phyloP scores from a whole-genome alignment of 768 basidiomycete genomes.

The Trametes maxima region DNA sequence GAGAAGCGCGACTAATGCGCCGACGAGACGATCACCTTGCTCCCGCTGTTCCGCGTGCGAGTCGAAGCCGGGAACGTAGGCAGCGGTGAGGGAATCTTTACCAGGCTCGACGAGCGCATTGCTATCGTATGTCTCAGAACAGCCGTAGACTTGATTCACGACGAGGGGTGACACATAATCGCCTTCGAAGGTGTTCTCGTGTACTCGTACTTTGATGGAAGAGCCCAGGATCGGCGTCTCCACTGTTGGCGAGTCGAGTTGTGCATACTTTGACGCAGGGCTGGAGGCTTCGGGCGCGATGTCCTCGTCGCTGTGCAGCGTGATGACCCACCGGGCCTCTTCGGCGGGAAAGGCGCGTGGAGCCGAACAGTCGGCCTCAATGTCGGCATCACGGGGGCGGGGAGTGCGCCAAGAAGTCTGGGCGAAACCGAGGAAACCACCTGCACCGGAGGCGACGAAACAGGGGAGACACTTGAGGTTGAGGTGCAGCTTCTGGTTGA shows the following conservation, averaged over 20 bases:
- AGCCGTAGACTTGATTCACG: not conserved
- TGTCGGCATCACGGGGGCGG: not conserved
- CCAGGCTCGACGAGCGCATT: not conserved
- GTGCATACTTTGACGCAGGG: not conserved
- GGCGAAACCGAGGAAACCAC: too few relatives aligned
- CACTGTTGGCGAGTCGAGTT: slow-evolving; percentile 7
- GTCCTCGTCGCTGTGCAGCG: not conserved
- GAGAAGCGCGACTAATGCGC: not conserved
- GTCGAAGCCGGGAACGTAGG: too few relatives aligned
- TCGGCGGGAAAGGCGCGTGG: not conserved
- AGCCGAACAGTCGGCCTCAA: not conserved
- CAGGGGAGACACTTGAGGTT: too few relatives aligned
- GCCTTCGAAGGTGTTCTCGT: not conserved
- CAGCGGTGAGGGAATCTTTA: not conserved
- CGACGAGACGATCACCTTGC: not conserved
- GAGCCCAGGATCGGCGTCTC: slow-evolving; percentile 1
- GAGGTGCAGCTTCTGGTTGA: too few relatives aligned
- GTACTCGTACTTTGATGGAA: not conserved
- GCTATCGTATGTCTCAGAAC: too few relatives aligned
- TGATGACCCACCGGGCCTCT: not conserved
- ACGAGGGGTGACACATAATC: not conserved
- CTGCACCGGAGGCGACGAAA: too few relatives aligned
- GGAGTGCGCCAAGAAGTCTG: not conserved
- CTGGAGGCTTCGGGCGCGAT: not conserved
- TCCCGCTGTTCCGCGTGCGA: not conserved